Evolutionary conservation across 257 asterid genomes (phyloP).

Genomic region (Capsicum chinense): DNA sequence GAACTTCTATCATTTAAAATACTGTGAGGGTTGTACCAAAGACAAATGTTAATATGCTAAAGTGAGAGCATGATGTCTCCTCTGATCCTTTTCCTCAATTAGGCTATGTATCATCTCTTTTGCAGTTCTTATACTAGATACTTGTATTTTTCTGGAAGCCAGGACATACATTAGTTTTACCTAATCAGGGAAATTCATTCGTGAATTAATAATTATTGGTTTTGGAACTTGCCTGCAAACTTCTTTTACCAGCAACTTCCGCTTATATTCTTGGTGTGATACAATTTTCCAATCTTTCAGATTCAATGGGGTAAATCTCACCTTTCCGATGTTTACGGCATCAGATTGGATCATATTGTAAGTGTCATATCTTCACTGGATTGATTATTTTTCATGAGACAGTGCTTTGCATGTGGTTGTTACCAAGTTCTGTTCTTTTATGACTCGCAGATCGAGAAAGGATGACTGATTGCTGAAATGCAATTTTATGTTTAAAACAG

Average conservation of each 20-base stretch:
- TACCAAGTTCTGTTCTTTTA: slow-evolving; percentile 41
- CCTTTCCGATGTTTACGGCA: slow-evolving; percentile 63
- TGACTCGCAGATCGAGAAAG: slow-evolving; percentile 63
- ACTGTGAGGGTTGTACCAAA: not conserved
- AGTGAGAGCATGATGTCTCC: not conserved
- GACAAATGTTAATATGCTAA: not conserved
- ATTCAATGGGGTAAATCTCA: slow-evolving; percentile 56
- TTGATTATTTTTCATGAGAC: not conserved
- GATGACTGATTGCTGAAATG: slow-evolving; percentile 72
- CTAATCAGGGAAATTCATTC: not conserved
- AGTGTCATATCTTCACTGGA: slow-evolving; percentile 41
- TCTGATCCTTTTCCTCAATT: not conserved
- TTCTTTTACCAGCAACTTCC: not conserved
- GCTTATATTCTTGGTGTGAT: not conserved
- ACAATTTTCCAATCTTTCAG: slow-evolving; percentile 45
- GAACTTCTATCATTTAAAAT: not conserved
- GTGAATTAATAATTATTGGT: not conserved
- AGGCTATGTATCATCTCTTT: not conserved
- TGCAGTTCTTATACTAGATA: not conserved
- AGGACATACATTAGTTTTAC: not conserved
- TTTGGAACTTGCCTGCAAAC: not conserved
- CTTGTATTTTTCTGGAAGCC: not conserved
- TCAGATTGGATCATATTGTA: slow-evolving; percentile 75
- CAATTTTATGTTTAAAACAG: slow-evolving; percentile 82
- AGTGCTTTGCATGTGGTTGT: slow-evolving; percentile 35